Percentiles rank a stretch among this genome's conserved stretches.
phyloP scores from a whole-genome alignment of 257 asterid genomes.

The Solanum medicagineum region DNA sequence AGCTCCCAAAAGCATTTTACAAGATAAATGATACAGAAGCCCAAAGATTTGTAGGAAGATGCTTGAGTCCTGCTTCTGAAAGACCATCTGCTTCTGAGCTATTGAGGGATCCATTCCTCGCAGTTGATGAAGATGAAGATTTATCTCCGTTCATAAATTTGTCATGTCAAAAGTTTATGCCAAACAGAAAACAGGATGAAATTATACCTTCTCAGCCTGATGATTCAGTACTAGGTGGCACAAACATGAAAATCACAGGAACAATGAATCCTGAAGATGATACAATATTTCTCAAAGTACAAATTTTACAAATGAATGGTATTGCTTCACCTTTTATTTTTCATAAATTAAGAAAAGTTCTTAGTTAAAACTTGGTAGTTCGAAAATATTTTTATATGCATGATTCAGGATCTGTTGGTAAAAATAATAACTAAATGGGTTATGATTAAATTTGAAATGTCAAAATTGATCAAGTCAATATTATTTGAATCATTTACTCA shows the following conservation, averaged over 20 bases:
- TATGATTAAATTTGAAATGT: background rate
- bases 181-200: background rate
- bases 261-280: constrained; percentile 53
- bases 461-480: background rate
- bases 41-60: constrained; percentile 52
- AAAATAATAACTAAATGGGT: background rate
- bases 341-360: background rate
- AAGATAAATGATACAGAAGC: constrained; percentile 51
- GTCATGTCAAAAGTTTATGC: constrained; percentile 3
- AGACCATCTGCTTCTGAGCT: constrained; percentile 67
- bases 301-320: constrained; percentile 52
- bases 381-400: background rate
- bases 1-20: constrained; percentile 46
- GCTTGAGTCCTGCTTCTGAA: constrained; percentile 38
- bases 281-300: constrained; percentile 61
- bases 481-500: background rate
- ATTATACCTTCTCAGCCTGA: background rate
- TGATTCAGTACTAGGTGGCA: constrained; percentile 7
- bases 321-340: background rate
- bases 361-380: background rate
- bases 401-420: background rate
- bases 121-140: constrained; percentile 24
- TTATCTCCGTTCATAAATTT: constrained; percentile 4
- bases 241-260: constrained; percentile 57
- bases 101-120: constrained; percentile 55